Evolutionary conservation across 768 basidiomycete genomes (phyloP).

Genomic region (Lepiota subincarnata): DNA sequence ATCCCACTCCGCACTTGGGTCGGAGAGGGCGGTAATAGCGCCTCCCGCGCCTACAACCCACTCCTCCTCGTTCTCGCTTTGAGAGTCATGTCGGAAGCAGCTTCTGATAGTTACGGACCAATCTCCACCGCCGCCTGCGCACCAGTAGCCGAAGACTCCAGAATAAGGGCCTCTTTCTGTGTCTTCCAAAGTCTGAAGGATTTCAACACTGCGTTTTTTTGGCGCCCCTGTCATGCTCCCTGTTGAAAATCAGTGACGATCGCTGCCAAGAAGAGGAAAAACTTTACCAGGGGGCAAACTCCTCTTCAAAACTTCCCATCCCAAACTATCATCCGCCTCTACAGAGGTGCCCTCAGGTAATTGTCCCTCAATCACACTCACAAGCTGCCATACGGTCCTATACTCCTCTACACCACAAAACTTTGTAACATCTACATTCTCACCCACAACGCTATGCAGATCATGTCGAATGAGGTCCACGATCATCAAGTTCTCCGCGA

Average conservation of each 20-base stretch:
- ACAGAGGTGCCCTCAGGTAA: slow-evolving; percentile 30
- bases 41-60: slow-evolving; percentile 92
- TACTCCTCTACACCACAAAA: slow-evolving; percentile 90
- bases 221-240: slow-evolving; percentile 98
- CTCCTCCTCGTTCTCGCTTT: slow-evolving; percentile 34
- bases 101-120: slow-evolving; percentile 95
- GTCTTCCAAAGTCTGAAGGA: slow-evolving; percentile 77
- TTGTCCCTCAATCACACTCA: slow-evolving; percentile 85
- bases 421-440: slow-evolving; percentile 76
- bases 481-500: slow-evolving; percentile 98
- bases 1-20: slow-evolving; percentile 86
- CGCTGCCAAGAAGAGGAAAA: neutral
- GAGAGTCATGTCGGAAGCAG: slow-evolving; percentile 67
- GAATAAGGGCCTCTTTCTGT: slow-evolving; percentile 79
- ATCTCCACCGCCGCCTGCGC: slow-evolving; percentile 82
- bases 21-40: slow-evolving; percentile 90
- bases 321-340: slow-evolving; percentile 46
- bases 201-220: slow-evolving; percentile 90
- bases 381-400: slow-evolving; percentile 92
- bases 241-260: slow-evolving; percentile 23
- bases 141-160: slow-evolving; percentile 91
- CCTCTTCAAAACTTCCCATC: slow-evolving; percentile 73
- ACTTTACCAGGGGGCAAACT: slow-evolving; percentile 82
- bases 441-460: slow-evolving; percentile 78
- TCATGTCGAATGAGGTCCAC: slow-evolving; percentile 95